phyloP scores from a whole-genome alignment of 306 rosid genomes.

The Arachis stenosperma region DNA sequence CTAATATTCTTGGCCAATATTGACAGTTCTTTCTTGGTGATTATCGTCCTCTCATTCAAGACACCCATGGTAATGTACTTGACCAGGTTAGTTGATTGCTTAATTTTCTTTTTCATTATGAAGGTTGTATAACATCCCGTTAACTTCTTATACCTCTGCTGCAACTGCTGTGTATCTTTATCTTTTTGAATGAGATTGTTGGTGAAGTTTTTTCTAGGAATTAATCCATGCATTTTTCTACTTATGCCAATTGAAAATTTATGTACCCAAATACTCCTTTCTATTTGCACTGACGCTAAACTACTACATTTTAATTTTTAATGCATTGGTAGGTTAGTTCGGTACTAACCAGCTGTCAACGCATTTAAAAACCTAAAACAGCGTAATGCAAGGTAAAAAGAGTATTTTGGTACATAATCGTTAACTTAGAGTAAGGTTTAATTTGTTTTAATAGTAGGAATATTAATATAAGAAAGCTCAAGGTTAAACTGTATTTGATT shows the following conservation, averaged over 20 bases:
- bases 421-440: slow-evolving; percentile 2
- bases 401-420: slow-evolving; percentile 1
- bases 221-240: not conserved
- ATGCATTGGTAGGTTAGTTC: not conserved
- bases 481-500: slow-evolving; percentile 14
- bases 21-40: slow-evolving; percentile 97
- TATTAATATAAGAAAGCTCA: slow-evolving; percentile 1
- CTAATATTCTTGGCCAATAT: slow-evolving; percentile 36
- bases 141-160: slow-evolving; percentile 19
- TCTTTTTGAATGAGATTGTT: not conserved
- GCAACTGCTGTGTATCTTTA: not conserved
- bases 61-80: slow-evolving; percentile 79
- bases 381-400: not conserved
- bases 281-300: not conserved
- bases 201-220: not conserved
- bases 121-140: slow-evolving; percentile 28
- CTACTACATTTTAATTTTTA: not conserved
- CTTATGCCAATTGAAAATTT: not conserved
- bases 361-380: not conserved
- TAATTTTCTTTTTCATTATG: slow-evolving; percentile 21
- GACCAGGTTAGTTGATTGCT: slow-evolving; percentile 76
- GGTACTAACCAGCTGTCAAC: slow-evolving; percentile 10
- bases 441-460: not conserved
- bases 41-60: slow-evolving; percentile 94
- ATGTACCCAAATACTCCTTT: slow-evolving; percentile 15